phyloP scores from a whole-genome alignment of 257 asterid species.

The Datura wrightii region DNA sequence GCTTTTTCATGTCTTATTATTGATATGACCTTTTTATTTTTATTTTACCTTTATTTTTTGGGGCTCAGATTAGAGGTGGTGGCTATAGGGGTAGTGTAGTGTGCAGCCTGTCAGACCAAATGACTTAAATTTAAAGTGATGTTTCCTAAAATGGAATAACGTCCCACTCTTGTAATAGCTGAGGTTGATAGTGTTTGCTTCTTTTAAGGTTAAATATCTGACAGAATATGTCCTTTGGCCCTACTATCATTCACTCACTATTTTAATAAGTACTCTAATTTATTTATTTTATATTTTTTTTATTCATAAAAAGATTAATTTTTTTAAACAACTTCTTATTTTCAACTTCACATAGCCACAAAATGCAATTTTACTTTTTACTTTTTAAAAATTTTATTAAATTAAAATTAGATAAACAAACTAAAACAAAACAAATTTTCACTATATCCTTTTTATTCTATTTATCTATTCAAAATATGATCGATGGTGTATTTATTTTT shows the following conservation, averaged over 20 bases:
- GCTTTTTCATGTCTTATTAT: neutral
- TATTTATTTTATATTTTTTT: too few species aligned
- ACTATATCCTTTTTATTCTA: too few species aligned
- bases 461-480: neutral
- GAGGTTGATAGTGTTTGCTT: constrained; percentile 54
- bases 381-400: too few species aligned
- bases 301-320: too few species aligned
- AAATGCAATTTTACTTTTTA: too few species aligned
- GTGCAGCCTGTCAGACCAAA: constrained; percentile 17
- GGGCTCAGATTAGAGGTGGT: neutral
- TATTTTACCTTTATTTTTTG: neutral
- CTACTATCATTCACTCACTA: constrained; percentile 38
- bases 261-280: constrained; percentile 8
- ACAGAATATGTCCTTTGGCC: constrained; percentile 45
- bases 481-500: neutral
- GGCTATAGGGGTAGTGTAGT: constrained; percentile 32
- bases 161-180: constrained; percentile 46
- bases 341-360: too few species aligned
- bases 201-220: constrained; percentile 45
- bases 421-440: too few species aligned
- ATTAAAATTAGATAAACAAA: too few species aligned
- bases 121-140: constrained; percentile 49
- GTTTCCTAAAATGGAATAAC: constrained; percentile 47
- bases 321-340: too few species aligned
- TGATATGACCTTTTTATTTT: neutral